These are phyloP conservation scores for Coniferiporia weirii DNA, from an alignment of 1,284 basidiomycete species.

Conservation along the genomic window DNA sequence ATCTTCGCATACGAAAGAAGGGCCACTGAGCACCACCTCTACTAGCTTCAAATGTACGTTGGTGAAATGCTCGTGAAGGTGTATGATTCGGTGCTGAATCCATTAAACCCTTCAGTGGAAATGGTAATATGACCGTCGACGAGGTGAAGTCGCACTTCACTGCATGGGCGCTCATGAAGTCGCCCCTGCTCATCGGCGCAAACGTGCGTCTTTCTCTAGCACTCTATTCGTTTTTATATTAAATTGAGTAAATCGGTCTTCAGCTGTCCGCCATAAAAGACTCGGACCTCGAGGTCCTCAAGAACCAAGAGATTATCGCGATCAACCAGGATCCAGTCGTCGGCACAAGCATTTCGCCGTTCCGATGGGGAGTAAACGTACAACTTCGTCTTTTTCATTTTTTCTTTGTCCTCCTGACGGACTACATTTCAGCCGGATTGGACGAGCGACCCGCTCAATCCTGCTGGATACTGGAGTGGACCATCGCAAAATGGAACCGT, in stretches of 20 bases:
- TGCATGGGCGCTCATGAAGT: constrained; percentile 61
- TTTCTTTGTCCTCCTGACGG: not conserved
- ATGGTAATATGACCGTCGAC: constrained; percentile 50
- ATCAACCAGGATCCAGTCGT: constrained; percentile 65
- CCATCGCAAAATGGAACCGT: constrained; percentile 44
- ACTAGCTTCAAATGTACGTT: constrained; percentile 49
- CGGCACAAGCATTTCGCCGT: constrained; percentile 56
- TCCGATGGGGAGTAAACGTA: constrained; percentile 61
- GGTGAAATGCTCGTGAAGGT: not conserved
- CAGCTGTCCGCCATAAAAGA: constrained; percentile 47
- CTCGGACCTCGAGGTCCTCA: constrained; percentile 49
- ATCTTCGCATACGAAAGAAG: too few species aligned
- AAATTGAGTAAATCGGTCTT: constrained; percentile 23
- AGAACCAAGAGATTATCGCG: constrained; percentile 58
- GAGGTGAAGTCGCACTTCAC: constrained; percentile 61
- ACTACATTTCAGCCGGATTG: constrained; percentile 29
- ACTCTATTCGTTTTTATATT: constrained; percentile 22
- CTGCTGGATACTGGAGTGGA: constrained; percentile 52
- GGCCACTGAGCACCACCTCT: not conserved
- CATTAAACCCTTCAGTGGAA: constrained; percentile 36
- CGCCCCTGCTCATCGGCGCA: constrained; percentile 46
- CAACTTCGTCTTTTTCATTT: constrained; percentile 19
- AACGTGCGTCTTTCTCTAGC: constrained; percentile 26
- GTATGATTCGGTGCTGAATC: not conserved
- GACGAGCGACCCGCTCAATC: constrained; percentile 40